Evolutionary conservation across 2,329 filamentous ascomycete genomes (phyloP), one percentile per base, ranked within the genome.

Genomic region (Fusarium tricinctum): DNA sequence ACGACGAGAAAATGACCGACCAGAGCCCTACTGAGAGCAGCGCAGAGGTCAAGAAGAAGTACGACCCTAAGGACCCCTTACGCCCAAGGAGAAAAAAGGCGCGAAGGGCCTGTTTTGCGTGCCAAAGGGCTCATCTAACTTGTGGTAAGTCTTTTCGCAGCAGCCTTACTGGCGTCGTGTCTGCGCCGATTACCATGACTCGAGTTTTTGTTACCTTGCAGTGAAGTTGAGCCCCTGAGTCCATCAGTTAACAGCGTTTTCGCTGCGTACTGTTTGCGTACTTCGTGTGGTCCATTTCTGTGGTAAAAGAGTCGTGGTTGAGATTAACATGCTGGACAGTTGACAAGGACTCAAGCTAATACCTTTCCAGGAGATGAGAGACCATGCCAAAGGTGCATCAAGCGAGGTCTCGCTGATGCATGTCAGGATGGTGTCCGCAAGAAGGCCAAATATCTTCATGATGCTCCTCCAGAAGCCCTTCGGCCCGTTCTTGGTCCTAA

Each of bases 381-480:
- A 73, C 96, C 96, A 53, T 99, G 96, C 78, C 89, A 94, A 76
- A 87, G 96, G 75, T 99, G 96, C 79, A 93, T 98, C 73, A 97
- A 97, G 80, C 91, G 96, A 73, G 93, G 93, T 45, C 87, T 98
- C 22, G 92, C 94, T 74, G 94, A 97, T 78, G 89, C 89, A 64
- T 99, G 96, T 76, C 94, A 97, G 79, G 96, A 99, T 77, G 96
- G 96, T 54, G 94, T 98, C 51, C 91, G 96, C 68, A 99, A 99
- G 81, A 99, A 98, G 85, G 96, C 96, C 52, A 99, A 99, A 80
- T 99, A 99, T 79, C 91, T 99, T 58, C 94, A 98, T 76, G 96
- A 98, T 85, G 94, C 95, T 26, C 94, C 95, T 35, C 89, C 93
- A 52, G 94, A 97, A 78, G 94, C 94, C 45, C 84, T 97, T 66